Evolutionary conservation across 2,329 filamentous ascomycete species (phyloP).

Genomic region (Colletotrichum shisoi): DNA sequence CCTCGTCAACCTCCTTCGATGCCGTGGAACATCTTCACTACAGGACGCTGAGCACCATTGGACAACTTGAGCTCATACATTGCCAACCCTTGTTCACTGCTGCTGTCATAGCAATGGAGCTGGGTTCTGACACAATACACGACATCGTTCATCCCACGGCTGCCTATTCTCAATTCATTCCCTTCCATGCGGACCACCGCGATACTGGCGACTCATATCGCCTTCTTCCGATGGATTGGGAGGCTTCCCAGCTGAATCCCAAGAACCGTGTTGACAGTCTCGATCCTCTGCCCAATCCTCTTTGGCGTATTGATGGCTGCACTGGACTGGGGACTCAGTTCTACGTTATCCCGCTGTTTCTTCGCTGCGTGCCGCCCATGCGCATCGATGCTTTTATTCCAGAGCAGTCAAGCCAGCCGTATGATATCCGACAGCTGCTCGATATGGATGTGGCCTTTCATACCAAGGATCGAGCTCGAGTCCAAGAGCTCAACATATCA

Average conservation of each 20-base stretch:
- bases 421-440: constrained; percentile 56
- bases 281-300: constrained; percentile 51
- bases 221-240: constrained; percentile 50
- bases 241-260: constrained; percentile 62
- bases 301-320: constrained; percentile 68
- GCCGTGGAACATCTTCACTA: constrained; percentile 29
- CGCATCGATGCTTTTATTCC: constrained; percentile 67
- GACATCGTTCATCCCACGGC: constrained; percentile 67
- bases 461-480: constrained; percentile 58
- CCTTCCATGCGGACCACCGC: not conserved
- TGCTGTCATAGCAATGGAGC: constrained; percentile 56
- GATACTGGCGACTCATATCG: constrained; percentile 6
- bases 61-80: constrained; percentile 4
- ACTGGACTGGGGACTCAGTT: constrained; percentile 66
- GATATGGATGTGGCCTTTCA: constrained; percentile 63
- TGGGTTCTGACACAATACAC: constrained; percentile 61
- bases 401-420: constrained; percentile 55
- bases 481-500: constrained; percentile 60
- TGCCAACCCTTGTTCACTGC: constrained; percentile 35
- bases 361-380: constrained; percentile 56
- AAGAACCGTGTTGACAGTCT: constrained; percentile 69
- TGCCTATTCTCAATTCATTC: constrained; percentile 50
- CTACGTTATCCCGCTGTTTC: constrained; percentile 63
- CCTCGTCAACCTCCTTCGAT: constrained; percentile 18
- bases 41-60: constrained; percentile 25